Conservation (phyloP, 2,329 filamentous ascomycete species). For the Aspergillus nomiae region DNA sequence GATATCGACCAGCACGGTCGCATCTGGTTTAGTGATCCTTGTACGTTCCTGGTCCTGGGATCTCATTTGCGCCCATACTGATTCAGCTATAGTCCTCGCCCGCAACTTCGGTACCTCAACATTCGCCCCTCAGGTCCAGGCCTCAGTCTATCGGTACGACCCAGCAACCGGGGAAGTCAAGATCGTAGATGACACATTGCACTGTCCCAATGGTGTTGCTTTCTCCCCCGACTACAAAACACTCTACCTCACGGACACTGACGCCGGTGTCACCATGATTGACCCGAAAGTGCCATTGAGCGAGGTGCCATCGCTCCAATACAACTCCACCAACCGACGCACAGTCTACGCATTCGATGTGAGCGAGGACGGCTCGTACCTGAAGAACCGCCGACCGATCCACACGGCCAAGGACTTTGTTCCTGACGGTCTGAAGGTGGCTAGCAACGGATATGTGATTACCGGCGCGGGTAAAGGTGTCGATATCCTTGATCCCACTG, state of each 20-base stretch:
- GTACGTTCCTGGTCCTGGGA: background rate
- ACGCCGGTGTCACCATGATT: background rate
- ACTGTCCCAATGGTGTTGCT: background rate
- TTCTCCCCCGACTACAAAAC: slow-evolving; percentile 1
- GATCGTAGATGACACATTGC: background rate
- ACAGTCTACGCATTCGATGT: slow-evolving; percentile 1
- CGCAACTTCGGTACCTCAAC: background rate
- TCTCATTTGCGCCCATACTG: background rate
- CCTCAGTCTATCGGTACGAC: background rate
- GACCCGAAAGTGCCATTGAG: background rate
- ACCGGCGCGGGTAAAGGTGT: background rate
- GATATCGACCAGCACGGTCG: background rate
- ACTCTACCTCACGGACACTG: background rate
- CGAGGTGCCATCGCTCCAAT: background rate
- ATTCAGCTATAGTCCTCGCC: background rate
- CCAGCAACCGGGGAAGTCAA: background rate
- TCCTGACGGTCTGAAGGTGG: slow-evolving; percentile 3
- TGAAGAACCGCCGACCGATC: background rate
- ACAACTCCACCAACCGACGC: background rate
- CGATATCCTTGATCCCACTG: background rate
- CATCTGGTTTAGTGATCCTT: background rate
- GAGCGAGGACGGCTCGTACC: background rate
- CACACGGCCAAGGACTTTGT: background rate
- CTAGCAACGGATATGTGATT: slow-evolving; percentile 1
- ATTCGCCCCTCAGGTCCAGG: background rate